Base-by-base conservation (phyloP, 1,139 yeast genomes). In the Groenewaldozyma auringiensis region DNA sequence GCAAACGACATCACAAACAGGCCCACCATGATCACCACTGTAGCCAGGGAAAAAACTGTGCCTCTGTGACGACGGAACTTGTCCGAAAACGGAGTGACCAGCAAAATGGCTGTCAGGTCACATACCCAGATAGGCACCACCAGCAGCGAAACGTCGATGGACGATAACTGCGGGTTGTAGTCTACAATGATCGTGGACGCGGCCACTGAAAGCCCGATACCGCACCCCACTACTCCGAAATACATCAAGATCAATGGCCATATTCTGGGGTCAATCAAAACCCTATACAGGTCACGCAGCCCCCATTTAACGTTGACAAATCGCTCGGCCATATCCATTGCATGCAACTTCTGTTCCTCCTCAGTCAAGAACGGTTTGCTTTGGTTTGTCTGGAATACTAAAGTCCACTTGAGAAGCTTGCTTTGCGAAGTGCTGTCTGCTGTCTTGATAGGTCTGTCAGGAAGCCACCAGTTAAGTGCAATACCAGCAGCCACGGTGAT, bases 91-190 rank as follows among this genome's bases (percentile, higher is more conserved):
- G 95, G 95, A 1, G 95, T 85, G 47, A 86, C 67, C 16, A 81
- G 60, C 39, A 86, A 61, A 55, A 86, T 87, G 1, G 88, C 92
- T n/a, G 78, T 81, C 45, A 84, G 68, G 62, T 86, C 95, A 63
- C 84, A 85, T 42, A 86, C 68, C 95, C 95, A 86, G 56, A 87
- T 86, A 33, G 95, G 95, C 3, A 95, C 95, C 55, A 83, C 82
- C 48, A 86, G 70, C 39, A 86, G 71, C 0, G 92, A 82, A 17
- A 86, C 78, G 49, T 81, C 70, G 53, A 86, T 83, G 2, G 88
- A 79, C 1, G 80, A 66, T 55, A 85, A 71, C 11, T 60, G 55
- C 1, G 92, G 82, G 61, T 83, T 78, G 54, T 81, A 79, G 8
- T 75, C 75, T 44, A 74, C 66, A 55, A 86, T 81, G 53, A 86